A percentile compares a stretch with the other conserved stretches of the same genome.
Conservation (phyloP, 108 stramenopile species). For the Aurantiochytrium sp. region DNA sequence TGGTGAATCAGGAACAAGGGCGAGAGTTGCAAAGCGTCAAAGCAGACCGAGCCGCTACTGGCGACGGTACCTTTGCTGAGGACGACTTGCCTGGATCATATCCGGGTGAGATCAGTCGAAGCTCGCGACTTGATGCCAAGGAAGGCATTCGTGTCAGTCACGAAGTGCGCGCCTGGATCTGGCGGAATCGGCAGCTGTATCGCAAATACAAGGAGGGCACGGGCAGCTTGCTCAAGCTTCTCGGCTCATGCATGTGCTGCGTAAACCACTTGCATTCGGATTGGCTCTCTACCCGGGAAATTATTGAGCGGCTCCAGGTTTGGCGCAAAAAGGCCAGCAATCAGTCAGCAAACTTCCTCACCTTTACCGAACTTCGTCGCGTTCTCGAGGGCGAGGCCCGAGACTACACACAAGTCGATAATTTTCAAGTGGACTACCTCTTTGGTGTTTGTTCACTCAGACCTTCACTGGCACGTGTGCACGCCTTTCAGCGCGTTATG, state of each 20-base stretch:
- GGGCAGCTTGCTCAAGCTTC: neutral
- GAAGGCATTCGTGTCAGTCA: neutral
- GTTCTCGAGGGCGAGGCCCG: neutral
- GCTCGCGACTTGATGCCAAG: neutral
- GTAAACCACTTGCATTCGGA: neutral
- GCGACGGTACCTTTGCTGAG: neutral
- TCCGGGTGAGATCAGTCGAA: neutral
- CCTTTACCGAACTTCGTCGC: neutral
- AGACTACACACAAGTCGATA: neutral
- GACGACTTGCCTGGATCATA: neutral
- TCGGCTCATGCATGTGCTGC: neutral
- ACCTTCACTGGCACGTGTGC: neutral
- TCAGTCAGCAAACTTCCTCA: neutral
- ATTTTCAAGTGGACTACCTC: neutral
- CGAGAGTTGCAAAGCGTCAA: neutral
- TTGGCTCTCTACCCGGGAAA: neutral
- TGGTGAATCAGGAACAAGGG: neutral
- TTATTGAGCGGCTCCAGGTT: neutral
- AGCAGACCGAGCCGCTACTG: neutral
- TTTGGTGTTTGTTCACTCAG: neutral
- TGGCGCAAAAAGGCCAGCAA: neutral
- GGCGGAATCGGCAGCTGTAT: neutral
- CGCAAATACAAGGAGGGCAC: neutral
- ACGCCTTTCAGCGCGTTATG: neutral
- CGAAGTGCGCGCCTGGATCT: neutral